Percentiles rank a stretch among this genome's conserved stretches.
These are phyloP conservation scores for Lithocarpus polystachyus DNA, from an alignment of 306 rosid species.

Conservation along the genomic window DNA sequence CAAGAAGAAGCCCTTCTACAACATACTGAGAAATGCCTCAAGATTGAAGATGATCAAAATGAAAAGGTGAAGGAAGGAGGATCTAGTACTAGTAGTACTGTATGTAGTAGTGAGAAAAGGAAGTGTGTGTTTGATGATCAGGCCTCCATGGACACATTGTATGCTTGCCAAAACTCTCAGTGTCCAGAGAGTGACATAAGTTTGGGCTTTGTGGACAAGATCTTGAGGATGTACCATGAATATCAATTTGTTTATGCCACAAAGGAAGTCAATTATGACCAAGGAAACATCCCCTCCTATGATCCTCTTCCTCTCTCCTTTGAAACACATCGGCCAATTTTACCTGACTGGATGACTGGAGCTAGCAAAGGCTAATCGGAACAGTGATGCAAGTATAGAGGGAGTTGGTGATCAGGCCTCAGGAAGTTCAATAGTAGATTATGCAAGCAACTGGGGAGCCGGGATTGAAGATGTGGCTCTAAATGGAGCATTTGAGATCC, in stretches of 20 bases:
- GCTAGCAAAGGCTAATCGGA: conserved; percentile 18
- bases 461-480: conserved; percentile 17
- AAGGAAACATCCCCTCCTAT: neutral
- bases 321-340: conserved; percentile 11
- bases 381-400: neutral
- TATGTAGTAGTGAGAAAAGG: conserved; percentile 26
- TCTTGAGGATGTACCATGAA: conserved; percentile 32
- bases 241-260: conserved; percentile 11
- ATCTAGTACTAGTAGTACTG: neutral
- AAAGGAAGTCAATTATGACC: neutral
- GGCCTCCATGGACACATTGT: neutral
- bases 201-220: conserved; percentile 34
- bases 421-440: conserved; percentile 16
- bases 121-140: conserved; percentile 30
- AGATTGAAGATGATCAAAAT: conserved; percentile 7
- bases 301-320: conserved; percentile 2
- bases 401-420: neutral
- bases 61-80: neutral
- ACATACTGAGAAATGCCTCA: conserved; percentile 26
- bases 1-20: conserved; percentile 45
- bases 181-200: conserved; percentile 25
- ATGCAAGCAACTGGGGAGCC: conserved; percentile 29
- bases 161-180: conserved; percentile 23
- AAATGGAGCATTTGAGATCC: conserved; percentile 24
- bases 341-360: conserved; percentile 50